These are phyloP conservation scores for Kwoniella sp. DNA, from an alignment of 768 basidiomycete species.

Conservation along the genomic window DNA sequence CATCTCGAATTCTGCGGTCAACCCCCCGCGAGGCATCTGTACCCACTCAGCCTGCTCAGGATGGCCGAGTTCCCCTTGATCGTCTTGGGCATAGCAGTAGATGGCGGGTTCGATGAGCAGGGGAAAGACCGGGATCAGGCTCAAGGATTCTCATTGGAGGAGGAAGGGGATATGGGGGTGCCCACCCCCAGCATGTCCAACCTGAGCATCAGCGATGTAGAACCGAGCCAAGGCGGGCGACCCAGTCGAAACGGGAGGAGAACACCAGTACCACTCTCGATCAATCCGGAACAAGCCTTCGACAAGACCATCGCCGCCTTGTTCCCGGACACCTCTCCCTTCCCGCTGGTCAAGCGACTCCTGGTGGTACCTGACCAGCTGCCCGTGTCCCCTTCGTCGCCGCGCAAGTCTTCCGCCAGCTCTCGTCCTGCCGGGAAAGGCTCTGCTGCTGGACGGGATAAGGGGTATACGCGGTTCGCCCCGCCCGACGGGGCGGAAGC, in stretches of 20 bases:
- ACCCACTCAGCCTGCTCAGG: constrained; percentile 65
- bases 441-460: constrained; percentile 55
- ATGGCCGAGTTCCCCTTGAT: constrained; percentile 69
- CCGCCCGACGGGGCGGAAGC: constrained; percentile 62
- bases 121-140: constrained; percentile 50
- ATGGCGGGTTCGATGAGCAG: no score
- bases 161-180: constrained; percentile 14
- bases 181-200: no score
- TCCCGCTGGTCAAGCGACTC: constrained; percentile 63
- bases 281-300: constrained; percentile 61
- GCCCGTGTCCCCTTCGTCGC: constrained; percentile 49
- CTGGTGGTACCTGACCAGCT: constrained; percentile 26
- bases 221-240: no score
- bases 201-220: no score
- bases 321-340: constrained; percentile 64
- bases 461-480: constrained; percentile 58
- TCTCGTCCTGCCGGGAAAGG: constrained; percentile 1
- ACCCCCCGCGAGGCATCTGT: constrained; percentile 66
- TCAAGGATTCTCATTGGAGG: constrained; percentile 25
- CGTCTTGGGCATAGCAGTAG: constrained; percentile 74
- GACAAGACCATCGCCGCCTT: constrained; percentile 61
- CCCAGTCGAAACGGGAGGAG: no score
- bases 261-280: no score
- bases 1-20: constrained; percentile 75
- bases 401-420: constrained; percentile 23